Base-by-base conservation (phyloP, 2,329 filamentous ascomycete species). In the Karstenula rhodostoma region DNA sequence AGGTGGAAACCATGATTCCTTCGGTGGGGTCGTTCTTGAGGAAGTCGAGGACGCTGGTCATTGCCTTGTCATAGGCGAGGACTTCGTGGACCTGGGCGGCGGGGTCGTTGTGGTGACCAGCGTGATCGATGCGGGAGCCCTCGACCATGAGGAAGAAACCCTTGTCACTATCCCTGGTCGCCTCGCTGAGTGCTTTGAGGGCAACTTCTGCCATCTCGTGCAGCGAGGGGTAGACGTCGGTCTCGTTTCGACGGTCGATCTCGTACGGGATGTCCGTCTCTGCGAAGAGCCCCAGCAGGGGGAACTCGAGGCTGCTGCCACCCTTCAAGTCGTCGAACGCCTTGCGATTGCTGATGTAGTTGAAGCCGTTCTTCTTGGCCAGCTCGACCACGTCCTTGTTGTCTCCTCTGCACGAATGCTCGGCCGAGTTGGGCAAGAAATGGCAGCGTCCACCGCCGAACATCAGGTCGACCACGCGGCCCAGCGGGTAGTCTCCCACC, bases 131-230 rank as follows among this genome's bases (percentile, higher is more conserved):
- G 44, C 95, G 86, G 70, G 92, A 96, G 4, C 94, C 95, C 79
- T 99, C 95, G 62, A 99, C 96, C 94, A 99, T 97, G 69, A 99
- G 83, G 80, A 99, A 99, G 83, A 98, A 99, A 4, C 95, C 95
- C 78, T 96, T 89, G 44, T 98, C 93, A 63, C 87, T 93, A 73
- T 94, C 84, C 72, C 87, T 84, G 0, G 95, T 97, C 0, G 94
- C 95, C 60, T 89, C 88, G 63, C 90, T 90, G 25, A 99, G 86
- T 1, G 92, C 89, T 15, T 85, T 87, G 63, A 99, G 83, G 1
- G 95, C 94, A 17, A 92, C 92, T 67, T 86, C 85, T 9, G 94
- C 88, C 93, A 97, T 98, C 79, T 97, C 94, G 74, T 91, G 91
- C 43, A 99, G 83, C 17, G 92, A 94, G 3, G 95, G 95, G 74